Evolutionary conservation across 257 asterid genomes (phyloP).

Genomic region (Rauvolfia tetraphylla): DNA sequence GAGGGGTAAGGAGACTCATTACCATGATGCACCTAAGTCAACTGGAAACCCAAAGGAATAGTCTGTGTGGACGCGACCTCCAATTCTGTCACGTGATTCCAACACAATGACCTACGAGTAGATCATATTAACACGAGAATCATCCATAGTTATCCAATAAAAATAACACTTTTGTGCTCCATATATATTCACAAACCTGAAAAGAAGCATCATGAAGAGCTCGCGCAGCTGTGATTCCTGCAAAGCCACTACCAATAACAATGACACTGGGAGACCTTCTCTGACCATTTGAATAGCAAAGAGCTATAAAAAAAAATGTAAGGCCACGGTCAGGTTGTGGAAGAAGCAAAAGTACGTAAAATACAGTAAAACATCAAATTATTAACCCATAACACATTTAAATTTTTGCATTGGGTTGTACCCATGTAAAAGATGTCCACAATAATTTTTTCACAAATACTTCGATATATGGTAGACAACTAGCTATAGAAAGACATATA

Average conservation of each 20-base stretch:
- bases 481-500: not conserved
- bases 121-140: conserved; percentile 3
- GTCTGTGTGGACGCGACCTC: conserved; percentile 94
- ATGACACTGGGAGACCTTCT: conserved; percentile 76
- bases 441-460: not conserved
- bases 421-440: not conserved
- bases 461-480: not conserved
- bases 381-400: not conserved
- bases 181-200: conserved; percentile 43
- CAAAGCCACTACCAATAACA: conserved; percentile 92
- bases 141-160: not conserved
- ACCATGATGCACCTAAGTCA: conserved; percentile 99
- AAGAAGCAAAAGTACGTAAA: not conserved
- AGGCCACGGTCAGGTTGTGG: not conserved
- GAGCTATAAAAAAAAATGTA: conserved; percentile 35
- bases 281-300: conserved; percentile 50
- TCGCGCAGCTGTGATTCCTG: conserved; percentile 89
- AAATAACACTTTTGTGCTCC: not conserved
- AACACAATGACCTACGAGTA: conserved; percentile 67
- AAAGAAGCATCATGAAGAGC: conserved; percentile 85
- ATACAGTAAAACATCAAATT: not conserved
- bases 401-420: not conserved
- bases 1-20: not conserved
- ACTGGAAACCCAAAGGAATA: conserved; percentile 96
- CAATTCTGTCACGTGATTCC: conserved; percentile 95